Evolutionary conservation across 169 alveolate genomes (phyloP).

Genomic region (Blepharisma undulans): DNA sequence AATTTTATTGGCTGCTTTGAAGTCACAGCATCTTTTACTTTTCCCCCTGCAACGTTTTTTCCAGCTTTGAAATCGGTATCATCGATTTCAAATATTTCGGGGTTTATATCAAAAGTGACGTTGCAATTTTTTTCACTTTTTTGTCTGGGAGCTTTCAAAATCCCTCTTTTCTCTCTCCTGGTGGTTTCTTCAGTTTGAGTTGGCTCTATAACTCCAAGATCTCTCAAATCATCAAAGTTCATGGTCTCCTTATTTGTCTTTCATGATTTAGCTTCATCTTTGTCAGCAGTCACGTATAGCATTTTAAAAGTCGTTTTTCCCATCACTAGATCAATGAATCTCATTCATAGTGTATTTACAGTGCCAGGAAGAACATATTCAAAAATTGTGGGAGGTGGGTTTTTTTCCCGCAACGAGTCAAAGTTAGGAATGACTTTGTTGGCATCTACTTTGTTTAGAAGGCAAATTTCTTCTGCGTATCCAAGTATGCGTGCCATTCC

Average conservation of each 20-base stretch:
- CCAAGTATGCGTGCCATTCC: neutral
- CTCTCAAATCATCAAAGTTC: neutral
- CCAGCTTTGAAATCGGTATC: slow-evolving; percentile 31
- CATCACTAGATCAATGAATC: neutral
- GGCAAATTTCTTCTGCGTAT: neutral
- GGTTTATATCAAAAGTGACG: neutral
- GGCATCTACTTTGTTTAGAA: neutral
- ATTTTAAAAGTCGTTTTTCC: neutral
- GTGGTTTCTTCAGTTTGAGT: neutral
- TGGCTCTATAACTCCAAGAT: neutral
- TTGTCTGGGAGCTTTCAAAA: neutral
- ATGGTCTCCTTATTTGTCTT: neutral
- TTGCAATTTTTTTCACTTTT: neutral
- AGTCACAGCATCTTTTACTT: slow-evolving; percentile 10
- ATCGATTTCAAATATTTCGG: neutral
- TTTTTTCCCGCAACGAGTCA: neutral
- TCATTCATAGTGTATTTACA: neutral
- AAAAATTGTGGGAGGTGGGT: neutral
- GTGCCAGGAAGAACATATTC: neutral
- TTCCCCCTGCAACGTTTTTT: neutral
- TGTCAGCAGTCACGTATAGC: neutral
- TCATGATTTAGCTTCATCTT: neutral
- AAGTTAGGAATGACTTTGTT: neutral
- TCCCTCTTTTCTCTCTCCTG: neutral
- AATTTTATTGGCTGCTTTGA: neutral